Conservation (phyloP, 2,329 filamentous ascomycete genomes). For the Colletotrichum lentis region DNA sequence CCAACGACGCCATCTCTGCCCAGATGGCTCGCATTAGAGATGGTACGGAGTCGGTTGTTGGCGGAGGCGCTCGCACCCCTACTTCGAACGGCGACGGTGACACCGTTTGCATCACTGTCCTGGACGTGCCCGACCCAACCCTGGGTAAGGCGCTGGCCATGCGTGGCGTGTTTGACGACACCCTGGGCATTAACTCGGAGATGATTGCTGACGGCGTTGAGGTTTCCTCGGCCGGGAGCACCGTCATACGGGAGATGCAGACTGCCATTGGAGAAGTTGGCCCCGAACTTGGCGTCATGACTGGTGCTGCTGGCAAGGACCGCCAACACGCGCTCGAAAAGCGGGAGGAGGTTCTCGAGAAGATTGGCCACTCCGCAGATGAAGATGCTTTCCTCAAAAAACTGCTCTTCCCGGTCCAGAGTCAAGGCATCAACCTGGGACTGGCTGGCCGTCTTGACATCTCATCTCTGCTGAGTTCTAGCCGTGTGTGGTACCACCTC, state of each 20-base stretch:
- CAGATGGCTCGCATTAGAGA: conserved; percentile 75
- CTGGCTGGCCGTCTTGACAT: conserved; percentile 82
- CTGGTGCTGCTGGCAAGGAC: conserved; percentile 72
- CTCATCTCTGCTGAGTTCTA: conserved; percentile 76
- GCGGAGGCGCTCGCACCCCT: conserved; percentile 68
- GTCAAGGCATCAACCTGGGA: conserved; percentile 82
- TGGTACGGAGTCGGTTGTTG: conserved; percentile 73
- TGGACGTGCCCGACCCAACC: conserved; percentile 82
- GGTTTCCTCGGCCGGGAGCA: conserved; percentile 76
- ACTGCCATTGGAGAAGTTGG: conserved; percentile 79
- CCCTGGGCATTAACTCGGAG: conserved; percentile 90
- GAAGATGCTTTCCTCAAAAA: conserved; percentile 83
- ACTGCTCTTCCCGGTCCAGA: conserved; percentile 79
- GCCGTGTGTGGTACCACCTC: conserved; percentile 94
- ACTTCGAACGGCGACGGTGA: conserved; percentile 77
- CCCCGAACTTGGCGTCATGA: conserved; percentile 79
- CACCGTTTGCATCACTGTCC: conserved; percentile 86
- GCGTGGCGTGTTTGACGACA: conserved; percentile 91
- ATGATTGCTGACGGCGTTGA: conserved; percentile 96
- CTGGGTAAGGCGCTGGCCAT: conserved; percentile 90
- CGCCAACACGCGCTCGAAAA: conserved; percentile 82
- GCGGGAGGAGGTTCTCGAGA: conserved; percentile 84
- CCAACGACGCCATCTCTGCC: conserved; percentile 81
- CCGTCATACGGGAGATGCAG: conserved; percentile 87
- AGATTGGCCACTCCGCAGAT: conserved; percentile 82